Base-by-base conservation (phyloP, 179 eudicot genomes). In the Kewa caespitosa region DNA sequence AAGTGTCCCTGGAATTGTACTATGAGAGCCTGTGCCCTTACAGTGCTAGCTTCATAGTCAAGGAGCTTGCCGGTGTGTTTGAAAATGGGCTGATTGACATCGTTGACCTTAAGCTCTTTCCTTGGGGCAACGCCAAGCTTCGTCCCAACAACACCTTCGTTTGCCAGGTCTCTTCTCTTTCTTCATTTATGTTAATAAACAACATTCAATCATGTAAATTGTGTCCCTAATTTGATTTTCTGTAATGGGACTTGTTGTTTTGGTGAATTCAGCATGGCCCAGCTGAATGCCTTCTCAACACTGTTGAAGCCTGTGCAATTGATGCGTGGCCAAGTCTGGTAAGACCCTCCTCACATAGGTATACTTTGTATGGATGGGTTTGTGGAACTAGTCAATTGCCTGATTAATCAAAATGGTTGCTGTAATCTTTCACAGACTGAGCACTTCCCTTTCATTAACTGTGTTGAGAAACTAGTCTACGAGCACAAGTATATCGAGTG, bases 261-360 rank as follows among this genome's bases (percentile, higher is more conserved):
- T 80, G 25, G 60, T 48, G 25, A 38, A 64, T 91, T 82, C 91
- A 93, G 98, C 98, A 93, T 80, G 95, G 98, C n/a, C 88, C 84
- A 15, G 72, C 78, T 64, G 98, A 93, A 73, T 93, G 98, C 80
- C 54, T 80, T 74, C 80, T 93, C 33, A 85, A 93, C 79, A 88
- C 90, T 27, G 79, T 82, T 34, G 93, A 92, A 85, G 98, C 97
- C 30, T 93, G 98, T 75, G 98, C 97, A 22, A 86, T 92, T 36
- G 65, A 82, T 67, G 80, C 80, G 38, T 93, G 93, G 98, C 93
- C 93, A 60, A 86, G 80, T 63, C 75, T 70, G 93, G 98, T 93
- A 86, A 87, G 83, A 38, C 22, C 31, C 67, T 13, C 18, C 1
- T 1, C 12, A 7, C 28, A 0, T 38, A 3, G 13, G 12, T 28